A percentile compares a stretch with the other conserved stretches of the same genome.
Conservation (phyloP, 1,284 basidiomycete species). For the Ustilago vetiveriae region DNA sequence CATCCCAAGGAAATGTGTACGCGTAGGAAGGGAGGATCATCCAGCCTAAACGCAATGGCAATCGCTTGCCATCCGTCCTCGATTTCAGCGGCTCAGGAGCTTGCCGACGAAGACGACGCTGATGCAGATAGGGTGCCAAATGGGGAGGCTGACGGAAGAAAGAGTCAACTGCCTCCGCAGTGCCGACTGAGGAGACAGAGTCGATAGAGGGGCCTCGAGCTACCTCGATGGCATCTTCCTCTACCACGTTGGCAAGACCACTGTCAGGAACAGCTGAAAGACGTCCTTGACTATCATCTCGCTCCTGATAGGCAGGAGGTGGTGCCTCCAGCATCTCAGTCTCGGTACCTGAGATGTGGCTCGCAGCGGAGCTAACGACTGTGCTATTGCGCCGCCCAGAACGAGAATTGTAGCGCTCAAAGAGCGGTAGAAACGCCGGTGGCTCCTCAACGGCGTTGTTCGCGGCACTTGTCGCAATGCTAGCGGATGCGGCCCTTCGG, state of each 20-base stretch:
- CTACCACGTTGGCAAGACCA: not conserved
- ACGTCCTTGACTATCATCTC: no score
- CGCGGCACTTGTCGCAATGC: no score
- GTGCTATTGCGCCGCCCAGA: not conserved
- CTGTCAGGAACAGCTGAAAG: no score
- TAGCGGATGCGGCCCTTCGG: no score
- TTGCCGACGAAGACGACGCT: not conserved
- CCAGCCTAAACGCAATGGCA: conserved; percentile 4
- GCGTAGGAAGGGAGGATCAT: conserved; percentile 7
- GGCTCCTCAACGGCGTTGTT: no score
- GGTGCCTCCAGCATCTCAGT: not conserved
- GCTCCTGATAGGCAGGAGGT: not conserved
- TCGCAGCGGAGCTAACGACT: not conserved
- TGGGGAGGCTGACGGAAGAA: no score
- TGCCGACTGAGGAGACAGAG: no score
- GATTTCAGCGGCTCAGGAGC: not conserved
- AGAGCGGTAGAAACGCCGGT: no score
- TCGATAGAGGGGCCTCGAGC: no score
- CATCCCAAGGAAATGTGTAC: conserved; percentile 2
- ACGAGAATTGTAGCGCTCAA: not conserved
- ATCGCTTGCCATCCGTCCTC: not conserved
- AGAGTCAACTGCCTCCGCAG: no score
- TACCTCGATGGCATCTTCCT: not conserved
- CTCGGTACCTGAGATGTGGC: not conserved
- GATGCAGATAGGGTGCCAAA: no score